Conservation (phyloP, 2,329 filamentous ascomycete genomes). For the Bipolaris bicolor region DNA sequence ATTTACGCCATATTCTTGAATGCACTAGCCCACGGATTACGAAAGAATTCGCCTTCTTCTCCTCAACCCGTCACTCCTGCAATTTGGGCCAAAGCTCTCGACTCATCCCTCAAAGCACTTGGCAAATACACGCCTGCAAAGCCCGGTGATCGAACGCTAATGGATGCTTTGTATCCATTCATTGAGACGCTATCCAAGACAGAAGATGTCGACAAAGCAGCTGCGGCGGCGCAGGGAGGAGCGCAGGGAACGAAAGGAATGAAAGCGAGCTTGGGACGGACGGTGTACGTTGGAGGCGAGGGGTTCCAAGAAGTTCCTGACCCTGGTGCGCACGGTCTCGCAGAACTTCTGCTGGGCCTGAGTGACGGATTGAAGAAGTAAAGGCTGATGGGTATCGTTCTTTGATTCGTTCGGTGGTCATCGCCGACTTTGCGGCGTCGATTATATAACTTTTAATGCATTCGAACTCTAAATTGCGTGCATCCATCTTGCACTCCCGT, state of each 20-base stretch:
- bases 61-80: conserved; percentile 55
- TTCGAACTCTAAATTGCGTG: conserved; percentile 33
- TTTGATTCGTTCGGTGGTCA: conserved; percentile 35
- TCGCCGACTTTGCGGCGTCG: conserved; percentile 32
- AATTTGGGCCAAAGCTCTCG: conserved; percentile 71
- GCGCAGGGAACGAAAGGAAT: conserved; percentile 89
- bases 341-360: conserved; percentile 81
- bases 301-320: conserved; percentile 76
- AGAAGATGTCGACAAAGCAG: conserved; percentile 73
- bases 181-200: conserved; percentile 71
- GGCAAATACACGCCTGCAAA: conserved; percentile 86
- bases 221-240: conserved; percentile 74
- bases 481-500: conserved; percentile 10
- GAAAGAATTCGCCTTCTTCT: conserved; percentile 58
- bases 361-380: conserved; percentile 59
- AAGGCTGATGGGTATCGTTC: conserved; percentile 37
- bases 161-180: conserved; percentile 91
- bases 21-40: conserved; percentile 73
- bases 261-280: conserved; percentile 83
- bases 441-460: conserved; percentile 45
- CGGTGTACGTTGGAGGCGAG: conserved; percentile 77
- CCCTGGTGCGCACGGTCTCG: conserved; percentile 78
- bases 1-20: conserved; percentile 91
- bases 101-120: conserved; percentile 68
- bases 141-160: conserved; percentile 85